Evolutionary conservation across 345 rosid species (phyloP).

Genomic region (Psidium friedrichsthalianum): DNA sequence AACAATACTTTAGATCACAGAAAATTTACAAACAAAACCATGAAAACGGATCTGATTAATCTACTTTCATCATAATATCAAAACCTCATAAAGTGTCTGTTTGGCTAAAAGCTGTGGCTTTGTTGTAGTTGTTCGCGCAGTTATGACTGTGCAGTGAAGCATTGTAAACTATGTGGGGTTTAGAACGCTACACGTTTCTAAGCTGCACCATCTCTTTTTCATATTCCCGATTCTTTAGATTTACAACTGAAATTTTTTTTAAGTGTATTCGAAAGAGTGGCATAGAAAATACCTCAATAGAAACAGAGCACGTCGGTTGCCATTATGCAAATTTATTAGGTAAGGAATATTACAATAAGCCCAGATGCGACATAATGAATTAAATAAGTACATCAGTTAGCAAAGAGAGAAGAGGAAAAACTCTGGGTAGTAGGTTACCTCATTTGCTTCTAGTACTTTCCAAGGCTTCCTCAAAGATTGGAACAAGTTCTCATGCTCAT

Average conservation of each 20-base stretch:
- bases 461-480: no score
- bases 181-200: neutral
- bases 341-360: neutral
- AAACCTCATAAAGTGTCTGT: neutral
- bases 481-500: neutral
- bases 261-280: no score
- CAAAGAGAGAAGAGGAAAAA: neutral
- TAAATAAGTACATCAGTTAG: neutral
- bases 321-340: no score
- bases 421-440: neutral
- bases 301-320: no score
- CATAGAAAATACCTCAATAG: no score
- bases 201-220: neutral
- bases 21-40: neutral
- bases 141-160: neutral
- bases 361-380: neutral
- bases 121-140: neutral
- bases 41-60: neutral
- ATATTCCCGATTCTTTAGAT: neutral
- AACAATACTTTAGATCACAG: no score
- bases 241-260: neutral
- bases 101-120: neutral
- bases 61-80: neutral
- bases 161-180: neutral
- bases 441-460: neutral